Evolutionary conservation across 2,329 filamentous ascomycete species (phyloP), one percentile per base, ranked within the genome.

Genomic region (Verticillium klebahnii): DNA sequence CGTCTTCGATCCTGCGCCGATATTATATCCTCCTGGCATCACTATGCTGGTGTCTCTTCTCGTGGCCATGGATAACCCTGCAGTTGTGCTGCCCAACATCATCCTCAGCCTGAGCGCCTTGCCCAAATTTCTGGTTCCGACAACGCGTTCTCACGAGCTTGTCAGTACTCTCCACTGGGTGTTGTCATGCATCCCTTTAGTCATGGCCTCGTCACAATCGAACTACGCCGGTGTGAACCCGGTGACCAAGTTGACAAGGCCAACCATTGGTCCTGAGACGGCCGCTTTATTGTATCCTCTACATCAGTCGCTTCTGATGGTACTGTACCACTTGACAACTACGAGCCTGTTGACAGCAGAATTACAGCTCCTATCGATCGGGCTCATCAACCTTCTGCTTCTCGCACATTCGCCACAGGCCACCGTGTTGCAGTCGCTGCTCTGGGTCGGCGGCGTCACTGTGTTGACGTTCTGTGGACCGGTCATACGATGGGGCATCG

Each of bases 281-380:
- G 75, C 89, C 37, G 79, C 84, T 32, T 78, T 90, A 61, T 75
- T 97, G 61, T 97, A 94, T 72, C 92, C 94, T 17, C 79, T 98
- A 55, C 93, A 97, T 70, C 89, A 91, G 74, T 87, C 87, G 34
- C 78, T 97, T 29, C 87, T 91, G 70, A 80, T 84, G 34, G 86
- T 91, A 34, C 74, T 98, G 61, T 87, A 91, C 69, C 88, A 91
- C 71, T 82, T 98, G 65, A 94, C 93, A 1, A 94, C 92, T 0
- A 96, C 93, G 1, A 97, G 93, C 74, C 82, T 98, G 52, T 81
- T 98, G 59, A 85, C 90, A 1, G 88, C 95, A 5, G 95, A 99
- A 74, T 82, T 97, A 52, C 92, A 97, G 69, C 81, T 99, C 11
- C 83, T 98, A 17, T 94, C 94, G 0, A 85, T 90, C 45, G 87